phyloP scores from a whole-genome alignment of 495 filamentous ascomycete species.

The Hypomontagnella submonticulosa region DNA sequence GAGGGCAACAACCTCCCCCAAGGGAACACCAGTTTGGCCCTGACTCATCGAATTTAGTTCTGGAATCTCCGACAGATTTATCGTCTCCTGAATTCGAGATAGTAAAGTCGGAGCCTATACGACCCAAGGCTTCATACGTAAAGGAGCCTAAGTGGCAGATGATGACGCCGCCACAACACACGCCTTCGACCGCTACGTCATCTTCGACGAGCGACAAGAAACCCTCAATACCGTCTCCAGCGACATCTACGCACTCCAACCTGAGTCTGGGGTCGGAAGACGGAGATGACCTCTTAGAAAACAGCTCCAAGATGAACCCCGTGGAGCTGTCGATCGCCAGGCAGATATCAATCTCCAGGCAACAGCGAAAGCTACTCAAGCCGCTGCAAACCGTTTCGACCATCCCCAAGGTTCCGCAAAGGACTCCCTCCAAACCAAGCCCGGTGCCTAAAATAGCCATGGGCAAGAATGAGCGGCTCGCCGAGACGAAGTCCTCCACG shows the following conservation, averaged over 20 bases:
- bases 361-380: slow-evolving; percentile 62
- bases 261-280: slow-evolving; percentile 48
- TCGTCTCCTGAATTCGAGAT: slow-evolving; percentile 39
- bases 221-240: slow-evolving; percentile 46
- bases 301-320: slow-evolving; percentile 46
- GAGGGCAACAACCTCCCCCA: slow-evolving; percentile 22
- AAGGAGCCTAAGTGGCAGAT: slow-evolving; percentile 65
- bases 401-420: not conserved
- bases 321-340: slow-evolving; percentile 69
- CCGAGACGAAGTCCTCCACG: slow-evolving; percentile 52
- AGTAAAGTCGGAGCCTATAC: slow-evolving; percentile 36
- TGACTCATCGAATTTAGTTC: slow-evolving; percentile 58
- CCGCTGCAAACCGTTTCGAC: slow-evolving; percentile 43
- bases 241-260: slow-evolving; percentile 45
- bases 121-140: slow-evolving; percentile 47
- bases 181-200: slow-evolving; percentile 43
- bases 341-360: slow-evolving; percentile 67
- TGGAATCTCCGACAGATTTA: slow-evolving; percentile 59
- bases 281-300: slow-evolving; percentile 51
- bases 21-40: slow-evolving; percentile 51
- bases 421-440: slow-evolving; percentile 10
- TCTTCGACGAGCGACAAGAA: slow-evolving; percentile 46
- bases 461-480: slow-evolving; percentile 46
- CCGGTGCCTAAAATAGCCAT: slow-evolving; percentile 41
- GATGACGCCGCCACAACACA: slow-evolving; percentile 52